Base-by-base conservation (phyloP, 805 yeast species). In the Sugiyamaella floridensis region DNA sequence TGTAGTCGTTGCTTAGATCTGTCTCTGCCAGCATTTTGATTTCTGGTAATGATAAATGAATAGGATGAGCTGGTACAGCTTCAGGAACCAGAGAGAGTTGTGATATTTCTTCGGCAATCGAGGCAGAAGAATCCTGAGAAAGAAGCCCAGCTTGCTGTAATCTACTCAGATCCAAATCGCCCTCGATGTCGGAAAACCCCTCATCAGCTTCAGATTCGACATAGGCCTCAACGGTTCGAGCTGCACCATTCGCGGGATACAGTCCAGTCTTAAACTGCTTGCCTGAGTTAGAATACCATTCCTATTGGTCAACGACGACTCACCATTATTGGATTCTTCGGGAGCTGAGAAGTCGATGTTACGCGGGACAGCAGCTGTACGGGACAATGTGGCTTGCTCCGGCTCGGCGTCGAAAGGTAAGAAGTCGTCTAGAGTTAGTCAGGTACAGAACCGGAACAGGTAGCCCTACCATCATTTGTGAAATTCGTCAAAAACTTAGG, bases 1-100 rank as follows among this genome's bases (percentile, higher is more conserved):
- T 47, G 37, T 53, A 60, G 41, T 61, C 64, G 16, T 54, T 60
- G 16, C 47, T 52, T 2, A 53, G 58, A 5, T 56, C 51, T 6
- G 49, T 43, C 9, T 45, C 40, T 32, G 48, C 40, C 14, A 45
- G 12, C 22, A 29, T 42, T 29, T 28, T 15, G 26, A 18, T 41
- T 20, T 41, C 44, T 5, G 44, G 44, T 32, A 32, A 14, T 4
- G 37, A 10, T 10, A 32, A 10, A 11, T 32, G 37, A 32, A 32
- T 14, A 11, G 37, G n/a, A 4, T 10, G n/a, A 32, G n/a, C n/a
- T 32, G 37, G 37, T 4, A 14, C n/a, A 32, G 37, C n/a, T 14
- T 32, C 37, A 14, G 37, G 37, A 11, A 14, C 37, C 12, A 32
- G 37, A 3, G 37, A 32, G 4, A 32, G 37, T 32, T 32, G 37